These are phyloP conservation scores for Yamadazyma tumulicola DNA, from an alignment of 805 yeast genomes.

Conservation along the genomic window DNA sequence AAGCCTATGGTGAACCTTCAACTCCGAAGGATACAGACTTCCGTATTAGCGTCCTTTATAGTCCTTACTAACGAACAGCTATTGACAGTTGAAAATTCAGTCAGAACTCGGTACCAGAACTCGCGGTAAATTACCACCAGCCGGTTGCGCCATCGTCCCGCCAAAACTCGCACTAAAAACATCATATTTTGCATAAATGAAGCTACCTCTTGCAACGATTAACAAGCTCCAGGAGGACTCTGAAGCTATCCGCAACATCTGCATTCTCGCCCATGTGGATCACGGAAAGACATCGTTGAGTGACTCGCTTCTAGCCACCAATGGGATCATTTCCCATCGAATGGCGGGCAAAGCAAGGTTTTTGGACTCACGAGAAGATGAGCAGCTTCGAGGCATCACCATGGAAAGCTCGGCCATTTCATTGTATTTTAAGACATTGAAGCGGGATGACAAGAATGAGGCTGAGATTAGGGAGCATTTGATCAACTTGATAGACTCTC, in stretches of 20 bases:
- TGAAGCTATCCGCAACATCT: conserved; percentile 74
- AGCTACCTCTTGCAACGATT: conserved; percentile 62
- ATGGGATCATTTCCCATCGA: conserved; percentile 92
- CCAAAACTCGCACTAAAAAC: neutral
- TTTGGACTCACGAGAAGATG: conserved; percentile 92
- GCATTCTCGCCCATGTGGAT: conserved; percentile 96
- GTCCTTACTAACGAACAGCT: too few relatives aligned
- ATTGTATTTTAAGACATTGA: conserved; percentile 73
- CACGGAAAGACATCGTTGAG: conserved; percentile 97
- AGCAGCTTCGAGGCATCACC: conserved; percentile 92
- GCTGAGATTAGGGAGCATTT: conserved; percentile 67
- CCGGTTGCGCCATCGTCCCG: too few relatives aligned
- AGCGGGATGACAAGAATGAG: conserved; percentile 31
- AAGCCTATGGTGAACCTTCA: too few relatives aligned
- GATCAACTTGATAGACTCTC: conserved; percentile 92
- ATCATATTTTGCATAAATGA: conserved; percentile 40
- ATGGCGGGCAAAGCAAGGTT: conserved; percentile 94
- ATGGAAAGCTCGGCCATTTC: conserved; percentile 98
- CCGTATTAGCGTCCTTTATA: too few relatives aligned
- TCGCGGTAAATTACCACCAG: too few relatives aligned
- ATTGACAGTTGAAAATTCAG: too few relatives aligned
- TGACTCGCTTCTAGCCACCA: conserved; percentile 88
- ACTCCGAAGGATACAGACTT: too few relatives aligned
- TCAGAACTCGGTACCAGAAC: too few relatives aligned
- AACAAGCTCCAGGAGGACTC: conserved; percentile 68